Base-by-base conservation (phyloP, 805 yeast species). In the Candida incommunis region DNA sequence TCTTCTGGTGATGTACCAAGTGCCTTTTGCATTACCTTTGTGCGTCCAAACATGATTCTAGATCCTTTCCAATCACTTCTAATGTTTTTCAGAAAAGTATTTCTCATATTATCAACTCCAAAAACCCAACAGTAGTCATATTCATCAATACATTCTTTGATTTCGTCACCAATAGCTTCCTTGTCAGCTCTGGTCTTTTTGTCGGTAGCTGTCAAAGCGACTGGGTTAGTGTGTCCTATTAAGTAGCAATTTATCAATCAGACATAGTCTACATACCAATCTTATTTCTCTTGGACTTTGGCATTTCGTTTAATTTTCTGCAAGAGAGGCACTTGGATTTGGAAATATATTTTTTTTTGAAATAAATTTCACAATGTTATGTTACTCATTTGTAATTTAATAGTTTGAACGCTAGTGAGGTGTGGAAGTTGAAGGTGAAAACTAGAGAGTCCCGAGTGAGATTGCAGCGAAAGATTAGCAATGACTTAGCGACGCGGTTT, bases 261-360 rank as follows among this genome's bases (percentile, higher is more conserved):
- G n/a, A n/a, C n/a, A n/a, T n/a, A 11, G 4, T n/a, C 4, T 3
- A 59, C 64, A 24, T 53, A 60, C 64, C 51, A 55, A 88, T 80
- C 78, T 85, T 92, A 54, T 96, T 82, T 76, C 97, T 90, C 64
- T 80, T 88, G 29, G 96, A 87, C 75, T 95, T 85, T 50, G 98
- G 96, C 98, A 90, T 90, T 47, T 54, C 68, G 46, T 37, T 13
- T 25, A 9, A 13, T 25, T 7, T 25, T 25, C 27, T 25, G 13
- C n/a, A 25, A 25, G 27, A 7, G 27, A 25, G 27, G 18, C n/a
- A 5, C 37, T 31, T 18, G 11, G 7, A n/a, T 5, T 18, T n/a
- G 18, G n/a, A 31, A n/a, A n/a, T n/a, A 31, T 31, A 31, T 31
- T 31, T 31, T 31, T 31, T 31, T 31, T 31, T 31, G 16, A 22